Conservation (phyloP, 2,329 filamentous ascomycete genomes). For the Pyricularia pennisetigena region DNA sequence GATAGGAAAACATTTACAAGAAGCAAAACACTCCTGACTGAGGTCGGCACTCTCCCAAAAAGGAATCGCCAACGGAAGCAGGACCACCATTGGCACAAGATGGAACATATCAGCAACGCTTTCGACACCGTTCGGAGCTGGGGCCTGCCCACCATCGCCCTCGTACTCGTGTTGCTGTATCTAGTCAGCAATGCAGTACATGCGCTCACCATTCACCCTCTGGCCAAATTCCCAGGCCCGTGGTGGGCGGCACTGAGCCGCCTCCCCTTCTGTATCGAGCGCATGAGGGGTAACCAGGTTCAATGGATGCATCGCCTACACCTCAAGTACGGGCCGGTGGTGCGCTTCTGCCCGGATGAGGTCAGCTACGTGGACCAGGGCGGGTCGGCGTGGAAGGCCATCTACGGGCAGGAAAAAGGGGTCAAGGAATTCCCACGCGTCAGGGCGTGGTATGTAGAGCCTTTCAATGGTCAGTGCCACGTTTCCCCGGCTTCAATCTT, state of each 20-base stretch:
- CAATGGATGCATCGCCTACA: slow-evolving; percentile 20
- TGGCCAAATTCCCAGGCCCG: not conserved
- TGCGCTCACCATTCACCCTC: not conserved
- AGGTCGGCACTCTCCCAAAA: no score
- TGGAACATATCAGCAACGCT: not conserved
- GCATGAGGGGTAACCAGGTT: not conserved
- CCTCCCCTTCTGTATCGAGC: not conserved
- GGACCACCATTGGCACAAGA: not conserved
- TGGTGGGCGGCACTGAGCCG: not conserved
- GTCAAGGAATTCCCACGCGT: not conserved
- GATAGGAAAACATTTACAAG: no score
- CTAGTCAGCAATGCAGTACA: not conserved
- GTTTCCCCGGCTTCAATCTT: not conserved
- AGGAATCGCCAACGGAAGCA: not conserved
- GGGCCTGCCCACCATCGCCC: not conserved
- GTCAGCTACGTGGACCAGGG: slow-evolving; percentile 25
- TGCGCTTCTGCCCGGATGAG: slow-evolving; percentile 37
- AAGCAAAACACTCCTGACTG: no score
- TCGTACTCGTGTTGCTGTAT: not conserved
- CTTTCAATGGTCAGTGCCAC: not conserved
- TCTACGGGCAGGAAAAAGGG: slow-evolving; percentile 19
- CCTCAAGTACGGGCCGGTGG: slow-evolving; percentile 34
- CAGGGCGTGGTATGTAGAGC: not conserved
- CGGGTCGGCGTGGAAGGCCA: slow-evolving; percentile 22
- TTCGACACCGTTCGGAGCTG: not conserved